A percentile compares a stretch with the other conserved stretches of the same genome.
phyloP scores from a whole-genome alignment of 805 yeast genomes.

The Kluyveromyces lactis region DNA sequence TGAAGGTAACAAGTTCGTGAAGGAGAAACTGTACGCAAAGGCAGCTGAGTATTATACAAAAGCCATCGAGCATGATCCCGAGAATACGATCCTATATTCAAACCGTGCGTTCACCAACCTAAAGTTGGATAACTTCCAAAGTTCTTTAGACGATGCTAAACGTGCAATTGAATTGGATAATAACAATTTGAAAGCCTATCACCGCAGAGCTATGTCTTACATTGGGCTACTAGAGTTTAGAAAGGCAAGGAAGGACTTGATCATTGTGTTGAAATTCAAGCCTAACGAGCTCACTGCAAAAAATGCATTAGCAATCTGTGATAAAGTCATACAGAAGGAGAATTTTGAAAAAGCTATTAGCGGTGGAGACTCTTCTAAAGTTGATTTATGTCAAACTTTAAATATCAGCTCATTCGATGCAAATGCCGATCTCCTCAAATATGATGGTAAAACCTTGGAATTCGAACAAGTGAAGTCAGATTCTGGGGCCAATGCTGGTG shows the following conservation, averaged over 20 bases:
- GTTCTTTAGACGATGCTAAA: conserved; percentile 73
- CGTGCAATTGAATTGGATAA: conserved; percentile 62
- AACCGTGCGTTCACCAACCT: conserved; percentile 89
- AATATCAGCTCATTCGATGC: conserved; percentile 25
- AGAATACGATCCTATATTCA: conserved; percentile 60
- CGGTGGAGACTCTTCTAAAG: conserved; percentile 44
- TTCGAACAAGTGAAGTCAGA: conserved; percentile 23
- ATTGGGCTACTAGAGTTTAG: conserved; percentile 70
- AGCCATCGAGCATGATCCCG: conserved; percentile 60
- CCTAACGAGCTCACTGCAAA: conserved; percentile 67
- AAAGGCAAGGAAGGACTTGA: conserved; percentile 65
- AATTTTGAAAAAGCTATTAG: conserved; percentile 86
- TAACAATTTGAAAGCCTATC: conserved; percentile 68
- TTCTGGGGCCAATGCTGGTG: conserved; percentile 20
- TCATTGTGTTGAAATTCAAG: conserved; percentile 46
- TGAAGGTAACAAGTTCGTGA: conserved; percentile 67
- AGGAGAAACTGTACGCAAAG: conserved; percentile 49
- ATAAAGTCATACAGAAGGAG: conserved; percentile 54
- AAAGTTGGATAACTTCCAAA: conserved; percentile 78
- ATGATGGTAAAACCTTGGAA: conserved; percentile 23
- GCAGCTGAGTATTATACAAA: conserved; percentile 67
- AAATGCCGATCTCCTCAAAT: conserved; percentile 23
- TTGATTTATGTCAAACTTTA: conserved; percentile 23
- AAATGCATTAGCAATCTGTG: conserved; percentile 53
- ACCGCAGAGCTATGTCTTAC: conserved; percentile 76